phyloP scores from a whole-genome alignment of 2,329 filamentous ascomycete species.

The Colletotrichum truncatum region DNA sequence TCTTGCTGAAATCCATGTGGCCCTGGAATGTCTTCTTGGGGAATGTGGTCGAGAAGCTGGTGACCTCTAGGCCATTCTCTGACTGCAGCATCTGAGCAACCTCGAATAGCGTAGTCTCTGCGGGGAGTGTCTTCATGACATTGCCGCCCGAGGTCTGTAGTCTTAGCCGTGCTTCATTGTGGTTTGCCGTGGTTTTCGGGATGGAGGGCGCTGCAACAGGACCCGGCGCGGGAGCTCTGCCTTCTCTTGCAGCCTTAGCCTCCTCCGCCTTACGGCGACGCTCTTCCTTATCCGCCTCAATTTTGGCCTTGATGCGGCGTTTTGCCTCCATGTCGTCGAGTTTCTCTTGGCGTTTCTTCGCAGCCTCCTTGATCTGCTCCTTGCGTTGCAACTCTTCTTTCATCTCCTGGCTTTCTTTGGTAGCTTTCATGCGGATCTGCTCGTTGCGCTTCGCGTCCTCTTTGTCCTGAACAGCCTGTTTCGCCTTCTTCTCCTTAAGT shows the following conservation, averaged over 20 bases:
- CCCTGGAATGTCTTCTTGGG: conserved; percentile 83
- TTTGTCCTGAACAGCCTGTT: conserved; percentile 77
- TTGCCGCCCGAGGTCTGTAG: conserved; percentile 81
- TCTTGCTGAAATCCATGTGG: conserved; percentile 82
- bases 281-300: conserved; percentile 93
- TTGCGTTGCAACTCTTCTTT: conserved; percentile 91
- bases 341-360: conserved; percentile 88
- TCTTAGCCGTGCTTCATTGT: conserved; percentile 83
- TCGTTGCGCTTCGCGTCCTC: conserved; percentile 87
- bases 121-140: conserved; percentile 86
- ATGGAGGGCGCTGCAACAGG: conserved; percentile 56
- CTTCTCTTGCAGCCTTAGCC: conserved; percentile 87
- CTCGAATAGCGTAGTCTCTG: conserved; percentile 92
- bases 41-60: conserved; percentile 85
- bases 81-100: conserved; percentile 79
- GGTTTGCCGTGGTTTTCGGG: conserved; percentile 72
- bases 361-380: conserved; percentile 91
- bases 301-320: conserved; percentile 89
- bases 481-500: conserved; percentile 76
- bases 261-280: conserved; percentile 85
- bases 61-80: conserved; percentile 76
- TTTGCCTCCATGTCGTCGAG: conserved; percentile 85
- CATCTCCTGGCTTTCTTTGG: conserved; percentile 85
- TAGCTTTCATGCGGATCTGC: conserved; percentile 84
- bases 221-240: conserved; percentile 63